Conservation (phyloP, 805 yeast genomes). For the Nakazawaea pomicola region DNA sequence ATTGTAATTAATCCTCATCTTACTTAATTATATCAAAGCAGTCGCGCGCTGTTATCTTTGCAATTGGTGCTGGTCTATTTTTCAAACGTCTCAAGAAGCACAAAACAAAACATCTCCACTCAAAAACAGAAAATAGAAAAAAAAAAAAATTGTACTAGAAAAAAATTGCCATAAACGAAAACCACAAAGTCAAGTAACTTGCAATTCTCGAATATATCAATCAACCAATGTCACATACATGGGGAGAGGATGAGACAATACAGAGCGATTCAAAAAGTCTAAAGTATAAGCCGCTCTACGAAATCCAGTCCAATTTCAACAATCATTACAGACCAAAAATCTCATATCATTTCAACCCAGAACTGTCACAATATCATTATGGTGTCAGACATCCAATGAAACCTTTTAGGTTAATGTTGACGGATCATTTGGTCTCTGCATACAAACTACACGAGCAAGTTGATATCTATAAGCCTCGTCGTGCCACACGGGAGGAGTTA, state of each 20-base stretch:
- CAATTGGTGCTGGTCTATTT: too few species aligned
- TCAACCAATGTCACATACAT: constrained; percentile 15
- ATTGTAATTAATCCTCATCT: too few species aligned
- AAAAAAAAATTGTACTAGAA: constrained; percentile 21
- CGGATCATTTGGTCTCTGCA: constrained; percentile 84
- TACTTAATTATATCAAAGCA: too few species aligned
- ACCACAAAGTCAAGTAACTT: constrained; percentile 13
- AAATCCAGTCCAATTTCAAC: constrained; percentile 33
- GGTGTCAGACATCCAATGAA: constrained; percentile 98
- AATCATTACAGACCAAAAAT: constrained; percentile 51
- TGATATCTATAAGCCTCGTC: constrained; percentile 83
- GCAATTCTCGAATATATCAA: constrained; percentile 5
- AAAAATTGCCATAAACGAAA: constrained; percentile 9
- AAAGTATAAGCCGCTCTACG: constrained; percentile 39
- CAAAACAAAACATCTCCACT: too few species aligned
- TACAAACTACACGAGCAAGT: constrained; percentile 83
- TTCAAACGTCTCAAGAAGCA: too few species aligned
- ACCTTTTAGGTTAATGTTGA: constrained; percentile 88
- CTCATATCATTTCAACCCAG: constrained; percentile 84
- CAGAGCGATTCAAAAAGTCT: constrained; percentile 13
- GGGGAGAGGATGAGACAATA: constrained; percentile 22
- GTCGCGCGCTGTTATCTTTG: too few species aligned
- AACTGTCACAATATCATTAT: constrained; percentile 76
- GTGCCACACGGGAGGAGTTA: constrained; percentile 79
- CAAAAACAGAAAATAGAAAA: background rate